Evolutionary conservation across 306 rosid species (phyloP).

Genomic region (Geum urbanum): DNA sequence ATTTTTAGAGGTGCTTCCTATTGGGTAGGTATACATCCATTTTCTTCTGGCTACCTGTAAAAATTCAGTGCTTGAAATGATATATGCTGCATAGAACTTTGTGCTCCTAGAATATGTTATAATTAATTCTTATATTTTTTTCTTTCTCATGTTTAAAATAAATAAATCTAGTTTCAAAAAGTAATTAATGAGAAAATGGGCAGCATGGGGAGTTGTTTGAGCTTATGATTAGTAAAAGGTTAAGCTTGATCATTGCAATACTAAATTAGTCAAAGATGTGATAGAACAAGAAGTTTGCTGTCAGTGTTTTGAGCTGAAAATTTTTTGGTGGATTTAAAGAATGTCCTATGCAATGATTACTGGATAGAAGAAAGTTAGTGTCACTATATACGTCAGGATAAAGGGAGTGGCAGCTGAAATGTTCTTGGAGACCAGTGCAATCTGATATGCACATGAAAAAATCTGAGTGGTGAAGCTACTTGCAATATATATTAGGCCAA

Average conservation of each 20-base stretch:
- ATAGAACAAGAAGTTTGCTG: not conserved
- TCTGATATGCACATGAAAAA: not conserved
- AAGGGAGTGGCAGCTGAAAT: not conserved
- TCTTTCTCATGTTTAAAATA: not conserved
- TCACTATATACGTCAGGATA: not conserved
- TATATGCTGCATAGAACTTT: not conserved
- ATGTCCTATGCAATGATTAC: not conserved
- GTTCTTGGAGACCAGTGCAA: not conserved
- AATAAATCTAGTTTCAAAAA: too few relatives aligned
- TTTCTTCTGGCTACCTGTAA: constrained; percentile 4
- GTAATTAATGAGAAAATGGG: not conserved
- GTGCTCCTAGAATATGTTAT: not conserved
- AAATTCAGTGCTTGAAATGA: not conserved
- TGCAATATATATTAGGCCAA: not conserved
- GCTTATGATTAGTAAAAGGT: not conserved
- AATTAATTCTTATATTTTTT: not conserved
- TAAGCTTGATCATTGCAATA: not conserved
- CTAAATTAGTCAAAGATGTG: not conserved
- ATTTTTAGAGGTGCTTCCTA: constrained; percentile 71
- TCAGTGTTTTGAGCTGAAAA: not conserved
- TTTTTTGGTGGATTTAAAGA: not conserved
- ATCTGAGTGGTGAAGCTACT: not conserved
- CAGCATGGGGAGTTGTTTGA: not conserved
- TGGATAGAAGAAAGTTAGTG: not conserved
- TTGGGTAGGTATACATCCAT: constrained; percentile 60